Evolutionary conservation across 2,329 filamentous ascomycete genomes (phyloP), one percentile per base, ranked within the genome.

Genomic region (Botrytis deweyae): DNA sequence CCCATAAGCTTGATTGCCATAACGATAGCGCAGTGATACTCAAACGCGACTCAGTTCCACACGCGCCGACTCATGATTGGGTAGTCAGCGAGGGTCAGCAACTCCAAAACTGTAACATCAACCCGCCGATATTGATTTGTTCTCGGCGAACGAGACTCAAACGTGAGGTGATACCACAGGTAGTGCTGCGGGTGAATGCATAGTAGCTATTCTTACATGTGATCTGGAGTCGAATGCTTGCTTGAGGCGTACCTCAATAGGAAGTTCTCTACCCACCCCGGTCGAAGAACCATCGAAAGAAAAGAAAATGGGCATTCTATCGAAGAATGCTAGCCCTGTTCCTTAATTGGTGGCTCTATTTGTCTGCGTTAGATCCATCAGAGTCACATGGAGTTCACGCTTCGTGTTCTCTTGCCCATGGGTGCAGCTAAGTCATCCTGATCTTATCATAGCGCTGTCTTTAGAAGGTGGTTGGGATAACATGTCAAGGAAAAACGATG

Each of bases 401-500:
- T 29, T 29, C 29, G 29, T 29, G 29, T 29, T 29, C 29, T 2
- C 29, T 29, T 29, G 29, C 29, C 29, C 29, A 29, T 29, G 29
- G 29, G 29, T 29, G 29, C 29, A 29, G 29, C 29, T 29, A 29
- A 29, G 29, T 29, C 29, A 29, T 2, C 29, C 1, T 29, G 29
- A 29, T 29, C 29, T 29, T 29, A 29, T 29, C 9, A 46, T 46
- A 7, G 3, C 20, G 44, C 44, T 9, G 20, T 9, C 20, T 46
- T 9, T 46, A 0, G 44, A 46, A 22, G 1, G 1, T 22, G 44
- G 1, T 0, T 46, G 7, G 20, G 8, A 49, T 9, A 25, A 4
- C 9, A 22, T 10, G 10, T 20, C 20, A 49, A 49, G 20, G 46
- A 22, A 1, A 44, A 49, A 29, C 29, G 29, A 22, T 10, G 9